Evolutionary conservation across 2,329 filamentous ascomycete species (phyloP), one percentile per base, ranked within the genome.

Genomic region (Penicillium sp.): DNA sequence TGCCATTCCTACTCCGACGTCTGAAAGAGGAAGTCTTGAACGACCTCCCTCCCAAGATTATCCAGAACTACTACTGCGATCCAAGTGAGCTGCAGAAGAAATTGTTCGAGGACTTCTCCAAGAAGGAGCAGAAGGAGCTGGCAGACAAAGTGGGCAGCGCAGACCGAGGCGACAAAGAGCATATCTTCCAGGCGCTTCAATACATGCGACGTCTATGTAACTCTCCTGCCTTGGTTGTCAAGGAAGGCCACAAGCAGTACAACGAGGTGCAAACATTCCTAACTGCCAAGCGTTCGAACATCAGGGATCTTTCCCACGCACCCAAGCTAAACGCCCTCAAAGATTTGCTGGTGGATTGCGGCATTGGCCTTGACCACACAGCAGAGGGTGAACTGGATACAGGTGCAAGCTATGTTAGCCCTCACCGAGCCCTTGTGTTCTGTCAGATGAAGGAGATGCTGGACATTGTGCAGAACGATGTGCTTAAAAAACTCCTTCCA

Each of bases 381-480:
- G 68, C 73, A 17, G 82, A 84, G 63, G 80, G 80, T 21, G 80
- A 82, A 42, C 73, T 89, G 13, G 82, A 83, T 17, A 81, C 84
- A 1, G 84, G 82, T 57, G 82, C 84, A 50, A 86, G 91, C 73
- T 95, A 93, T 41, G 95, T 99, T 73, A 96, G 94, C 61, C 94
- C 93, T 31, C 94, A 99, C 73, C 90, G 94, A 45, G 95, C 94
- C 0, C 85, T 99, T 29, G 89, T 99, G 65, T 99, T 99, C 82
- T 99, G 94, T 70, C 94, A 99, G 74, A 97, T 99, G 91, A 99
- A 99, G 78, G 94, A 99, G 75, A 99, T 99, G 95, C 83, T 99
- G 25, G 94, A 99, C 75, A 97, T 99, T 86, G 95, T 99, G 2
- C 93, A 97, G 72, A 91, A 89, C 68, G 93, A 93, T 57, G 94